Conservation (phyloP, 225 moss, liverwort and hornwort species). For the Thuidium tamariscinum region DNA sequence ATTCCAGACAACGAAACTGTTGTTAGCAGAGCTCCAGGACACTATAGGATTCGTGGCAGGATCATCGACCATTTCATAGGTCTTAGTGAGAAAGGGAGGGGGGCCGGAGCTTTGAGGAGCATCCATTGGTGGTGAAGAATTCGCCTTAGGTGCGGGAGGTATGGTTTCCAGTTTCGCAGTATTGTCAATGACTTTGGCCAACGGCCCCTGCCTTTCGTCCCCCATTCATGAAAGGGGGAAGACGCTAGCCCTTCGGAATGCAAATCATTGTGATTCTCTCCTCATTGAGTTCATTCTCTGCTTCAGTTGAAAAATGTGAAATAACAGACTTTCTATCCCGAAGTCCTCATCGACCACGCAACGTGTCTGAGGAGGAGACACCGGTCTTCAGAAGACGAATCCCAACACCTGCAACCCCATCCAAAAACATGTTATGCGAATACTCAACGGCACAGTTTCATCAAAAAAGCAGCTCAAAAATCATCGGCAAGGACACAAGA, state of each 20-base stretch:
- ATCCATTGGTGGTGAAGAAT: constrained; percentile 54
- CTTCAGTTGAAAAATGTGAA: neutral
- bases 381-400: neutral
- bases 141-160: constrained; percentile 4
- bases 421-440: neutral
- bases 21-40: constrained; percentile 72
- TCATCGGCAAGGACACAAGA: neutral
- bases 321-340: neutral
- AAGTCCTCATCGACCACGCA: neutral
- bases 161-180: neutral
- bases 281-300: neutral
- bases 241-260: neutral
- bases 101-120: constrained; percentile 78
- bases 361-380: neutral
- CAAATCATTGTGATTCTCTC: neutral
- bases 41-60: constrained; percentile 61
- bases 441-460: neutral
- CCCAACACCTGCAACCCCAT: neutral
- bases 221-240: constrained; percentile 11
- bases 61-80: constrained; percentile 98
- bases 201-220: constrained; percentile 2
- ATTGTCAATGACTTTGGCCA: constrained; percentile 7
- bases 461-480: neutral
- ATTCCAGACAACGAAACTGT: constrained; percentile 90
- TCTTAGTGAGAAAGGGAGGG: constrained; percentile 93